phyloP scores from a whole-genome alignment of 2,329 filamentous ascomycete species.

The Rugonectria rugulosa region DNA sequence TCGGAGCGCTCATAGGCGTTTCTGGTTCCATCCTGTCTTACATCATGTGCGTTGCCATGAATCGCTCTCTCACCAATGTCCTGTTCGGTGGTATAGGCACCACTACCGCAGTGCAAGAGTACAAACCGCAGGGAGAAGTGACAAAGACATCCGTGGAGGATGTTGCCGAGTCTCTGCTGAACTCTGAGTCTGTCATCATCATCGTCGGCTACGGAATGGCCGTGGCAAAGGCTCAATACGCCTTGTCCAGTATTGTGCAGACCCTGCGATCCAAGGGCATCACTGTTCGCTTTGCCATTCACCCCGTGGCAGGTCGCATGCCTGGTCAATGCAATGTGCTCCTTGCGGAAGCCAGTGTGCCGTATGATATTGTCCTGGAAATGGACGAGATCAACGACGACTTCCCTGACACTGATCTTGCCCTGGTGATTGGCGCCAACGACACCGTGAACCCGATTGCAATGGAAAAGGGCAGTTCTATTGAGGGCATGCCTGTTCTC shows the following conservation, averaged over 20 bases:
- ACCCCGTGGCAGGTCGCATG: constrained; percentile 91
- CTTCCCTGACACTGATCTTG: constrained; percentile 84
- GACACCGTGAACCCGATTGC: constrained; percentile 94
- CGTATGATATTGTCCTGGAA: constrained; percentile 91
- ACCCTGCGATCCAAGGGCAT: constrained; percentile 78
- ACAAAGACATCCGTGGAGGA: constrained; percentile 83
- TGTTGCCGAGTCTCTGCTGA: constrained; percentile 76
- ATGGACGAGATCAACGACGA: constrained; percentile 98
- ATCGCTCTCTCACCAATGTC: constrained; percentile 86
- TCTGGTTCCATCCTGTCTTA: constrained; percentile 90
- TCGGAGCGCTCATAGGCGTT: constrained; percentile 87
- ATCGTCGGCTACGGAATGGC: constrained; percentile 95
- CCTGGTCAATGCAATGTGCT: constrained; percentile 93
- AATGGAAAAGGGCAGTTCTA: constrained; percentile 80
- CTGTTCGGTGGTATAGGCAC: constrained; percentile 83
- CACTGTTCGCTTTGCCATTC: constrained; percentile 87
- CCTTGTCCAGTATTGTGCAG: constrained; percentile 81
- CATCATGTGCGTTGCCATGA: constrained; percentile 91
- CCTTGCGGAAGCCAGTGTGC: constrained; percentile 85
- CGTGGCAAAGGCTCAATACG: constrained; percentile 91
- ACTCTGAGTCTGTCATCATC: constrained; percentile 86
- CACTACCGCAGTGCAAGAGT: constrained; percentile 64
- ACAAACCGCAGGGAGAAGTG: constrained; percentile 81
- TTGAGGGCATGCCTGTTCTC: constrained; percentile 91
- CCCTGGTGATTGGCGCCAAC: constrained; percentile 89